Percentiles rank a stretch among this genome's conserved stretches.
These are phyloP conservation scores for Verticillium klebahnii DNA, from an alignment of 2,329 filamentous ascomycete species.

Conservation along the genomic window DNA sequence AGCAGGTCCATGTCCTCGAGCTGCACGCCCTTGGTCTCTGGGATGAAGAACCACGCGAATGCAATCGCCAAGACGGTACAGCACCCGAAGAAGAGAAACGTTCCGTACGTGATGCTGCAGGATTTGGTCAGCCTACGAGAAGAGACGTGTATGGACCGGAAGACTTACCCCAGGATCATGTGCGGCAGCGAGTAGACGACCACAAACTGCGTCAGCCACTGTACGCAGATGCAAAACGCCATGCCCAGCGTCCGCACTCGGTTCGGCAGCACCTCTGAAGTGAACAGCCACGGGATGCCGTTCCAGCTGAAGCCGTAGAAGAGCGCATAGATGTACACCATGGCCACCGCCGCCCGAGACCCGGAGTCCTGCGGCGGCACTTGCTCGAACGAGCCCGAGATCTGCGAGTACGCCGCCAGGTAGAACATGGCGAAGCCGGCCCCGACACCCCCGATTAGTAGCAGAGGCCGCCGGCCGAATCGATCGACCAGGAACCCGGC, in stretches of 20 bases:
- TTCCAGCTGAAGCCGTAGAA: slow-evolving; percentile 19
- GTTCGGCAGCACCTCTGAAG: slow-evolving; percentile 13
- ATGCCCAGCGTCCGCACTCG: slow-evolving; percentile 19
- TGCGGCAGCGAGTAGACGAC: slow-evolving; percentile 20
- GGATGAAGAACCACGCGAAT: slow-evolving; percentile 18
- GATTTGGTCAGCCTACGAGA: not conserved
- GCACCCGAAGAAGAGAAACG: slow-evolving; percentile 39
- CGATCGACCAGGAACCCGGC: slow-evolving; percentile 16
- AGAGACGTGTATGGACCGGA: too few species aligned
- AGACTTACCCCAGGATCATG: slow-evolving; percentile 16
- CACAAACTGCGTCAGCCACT: slow-evolving; percentile 22
- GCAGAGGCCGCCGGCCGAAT: slow-evolving; percentile 15
- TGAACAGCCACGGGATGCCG: slow-evolving; percentile 12
- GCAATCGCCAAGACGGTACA: slow-evolving; percentile 31
- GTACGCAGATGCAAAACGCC: slow-evolving; percentile 16
- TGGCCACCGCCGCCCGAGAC: slow-evolving; percentile 18
- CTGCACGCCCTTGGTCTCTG: slow-evolving; percentile 18
- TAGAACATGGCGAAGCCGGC: slow-evolving; percentile 27
- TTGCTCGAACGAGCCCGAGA: slow-evolving; percentile 12
- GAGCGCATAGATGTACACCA: slow-evolving; percentile 19
- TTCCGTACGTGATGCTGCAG: slow-evolving; percentile 26
- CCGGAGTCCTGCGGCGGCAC: slow-evolving; percentile 9
- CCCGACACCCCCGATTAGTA: slow-evolving; percentile 17
- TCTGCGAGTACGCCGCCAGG: slow-evolving; percentile 18
- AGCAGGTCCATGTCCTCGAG: slow-evolving; percentile 23